These are phyloP conservation scores for Amaranthus cruentus DNA, from an alignment of 148 eudicot genomes.

Conservation along the genomic window DNA sequence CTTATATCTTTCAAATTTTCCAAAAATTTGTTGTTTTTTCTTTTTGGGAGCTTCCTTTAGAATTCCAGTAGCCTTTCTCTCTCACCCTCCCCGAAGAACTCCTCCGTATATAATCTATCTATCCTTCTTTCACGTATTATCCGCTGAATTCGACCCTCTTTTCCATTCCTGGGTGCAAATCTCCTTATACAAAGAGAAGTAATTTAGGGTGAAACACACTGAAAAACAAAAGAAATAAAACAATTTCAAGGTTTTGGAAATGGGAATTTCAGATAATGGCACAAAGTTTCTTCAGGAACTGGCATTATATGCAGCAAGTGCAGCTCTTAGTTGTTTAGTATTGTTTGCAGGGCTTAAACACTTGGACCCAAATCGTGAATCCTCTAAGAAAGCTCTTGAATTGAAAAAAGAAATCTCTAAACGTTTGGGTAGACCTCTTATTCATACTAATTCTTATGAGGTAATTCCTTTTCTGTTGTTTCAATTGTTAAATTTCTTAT, in stretches of 20 bases:
- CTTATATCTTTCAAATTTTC: too few relatives aligned
- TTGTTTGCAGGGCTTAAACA: constrained; percentile 59
- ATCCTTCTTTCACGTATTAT: not conserved
- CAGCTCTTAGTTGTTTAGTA: constrained; percentile 76
- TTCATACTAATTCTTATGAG: constrained; percentile 81
- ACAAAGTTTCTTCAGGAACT: constrained; percentile 63
- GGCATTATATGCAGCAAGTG: constrained; percentile 85
- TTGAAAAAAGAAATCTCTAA: constrained; percentile 80
- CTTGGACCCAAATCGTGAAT: constrained; percentile 86
- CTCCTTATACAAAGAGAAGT: not conserved
- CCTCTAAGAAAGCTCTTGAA: constrained; percentile 77
- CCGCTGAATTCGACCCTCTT: not conserved
- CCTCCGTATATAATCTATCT: not conserved
- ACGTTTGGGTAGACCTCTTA: constrained; percentile 77
- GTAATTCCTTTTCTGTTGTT: constrained; percentile 14
- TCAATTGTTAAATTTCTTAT: constrained; percentile 4
- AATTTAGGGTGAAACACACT: not conserved
- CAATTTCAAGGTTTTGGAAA: constrained; percentile 7
- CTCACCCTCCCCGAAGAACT: constrained; percentile 16
- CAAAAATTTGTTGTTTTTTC: not conserved
- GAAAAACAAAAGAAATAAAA: not conserved
- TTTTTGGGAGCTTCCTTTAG: not conserved
- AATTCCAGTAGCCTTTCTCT: not conserved
- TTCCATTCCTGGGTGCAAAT: not conserved
- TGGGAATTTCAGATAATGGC: constrained; percentile 37